Evolutionary conservation across 1,284 basidiomycete genomes (phyloP).

Genomic region (Heterobasidion occidentale): DNA sequence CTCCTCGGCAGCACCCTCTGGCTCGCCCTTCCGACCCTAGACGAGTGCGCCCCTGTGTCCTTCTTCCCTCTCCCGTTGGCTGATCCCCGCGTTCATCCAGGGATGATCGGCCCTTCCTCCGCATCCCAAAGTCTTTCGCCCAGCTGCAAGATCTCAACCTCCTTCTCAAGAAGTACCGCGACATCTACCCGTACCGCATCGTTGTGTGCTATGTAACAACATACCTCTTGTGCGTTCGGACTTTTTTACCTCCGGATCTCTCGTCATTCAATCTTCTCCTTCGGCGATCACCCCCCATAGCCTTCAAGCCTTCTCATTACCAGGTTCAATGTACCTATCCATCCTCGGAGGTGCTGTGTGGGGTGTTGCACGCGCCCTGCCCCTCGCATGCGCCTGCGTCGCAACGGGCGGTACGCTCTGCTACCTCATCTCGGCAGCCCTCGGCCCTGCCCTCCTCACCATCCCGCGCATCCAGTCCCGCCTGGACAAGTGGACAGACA

Average conservation of each 20-base stretch:
- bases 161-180: constrained; percentile 83
- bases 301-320: constrained; percentile 93
- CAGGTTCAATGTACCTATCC: constrained; percentile 97
- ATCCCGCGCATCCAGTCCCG: constrained; percentile 78
- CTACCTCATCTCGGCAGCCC: constrained; percentile 85
- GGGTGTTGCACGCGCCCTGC: constrained; percentile 85
- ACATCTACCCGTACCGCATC: constrained; percentile 77
- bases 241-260: background rate
- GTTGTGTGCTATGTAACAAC: constrained; percentile 79
- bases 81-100: constrained; percentile 27
- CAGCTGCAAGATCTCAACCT: constrained; percentile 77
- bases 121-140: constrained; percentile 77
- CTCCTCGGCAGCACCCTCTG: constrained; percentile 71
- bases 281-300: constrained; percentile 31
- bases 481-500: constrained; percentile 76
- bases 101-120: constrained; percentile 64
- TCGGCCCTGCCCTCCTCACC: constrained; percentile 84
- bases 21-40: constrained; percentile 72
- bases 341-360: constrained; percentile 96
- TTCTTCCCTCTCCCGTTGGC: background rate
- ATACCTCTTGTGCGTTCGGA: constrained; percentile 76
- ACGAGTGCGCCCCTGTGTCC: constrained; percentile 44
- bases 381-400: constrained; percentile 89
- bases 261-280: constrained; percentile 3
- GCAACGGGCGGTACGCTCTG: constrained; percentile 89